These are phyloP conservation scores for Neurospora sp. DNA, from an alignment of 495 filamentous ascomycete species.

Conservation along the genomic window DNA sequence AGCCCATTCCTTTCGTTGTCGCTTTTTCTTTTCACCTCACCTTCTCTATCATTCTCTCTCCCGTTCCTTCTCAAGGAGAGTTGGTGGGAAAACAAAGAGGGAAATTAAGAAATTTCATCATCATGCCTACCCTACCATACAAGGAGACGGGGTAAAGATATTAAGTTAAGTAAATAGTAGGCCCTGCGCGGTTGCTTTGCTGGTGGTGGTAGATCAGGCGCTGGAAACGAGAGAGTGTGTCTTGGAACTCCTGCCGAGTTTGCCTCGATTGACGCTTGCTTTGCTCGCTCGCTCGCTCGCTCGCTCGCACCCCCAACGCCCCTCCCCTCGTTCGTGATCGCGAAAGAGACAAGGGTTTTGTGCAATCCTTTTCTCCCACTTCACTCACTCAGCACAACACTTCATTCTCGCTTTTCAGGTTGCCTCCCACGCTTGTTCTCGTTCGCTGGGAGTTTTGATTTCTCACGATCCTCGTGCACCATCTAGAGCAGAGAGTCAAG, in stretches of 20 bases:
- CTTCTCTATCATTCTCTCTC: no score
- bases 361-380: background rate
- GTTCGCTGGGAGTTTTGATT: background rate
- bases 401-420: background rate
- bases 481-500: slow-evolving; percentile 80
- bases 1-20: no score
- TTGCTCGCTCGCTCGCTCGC: background rate
- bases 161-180: background rate
- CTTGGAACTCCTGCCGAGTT: no score
- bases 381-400: background rate
- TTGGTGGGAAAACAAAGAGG: background rate
- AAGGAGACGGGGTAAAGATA: background rate
- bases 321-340: background rate
- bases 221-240: background rate
- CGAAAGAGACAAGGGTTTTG: background rate
- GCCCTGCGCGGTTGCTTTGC: background rate
- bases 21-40: no score
- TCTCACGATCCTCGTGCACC: background rate
- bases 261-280: background rate
- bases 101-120: background rate
- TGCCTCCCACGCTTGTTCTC: background rate
- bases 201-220: background rate
- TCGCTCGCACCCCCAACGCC: background rate
- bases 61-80: background rate
- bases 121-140: background rate